phyloP scores from a whole-genome alignment of 2,329 filamentous ascomycete species.

The Neofusicoccum parvum region DNA sequence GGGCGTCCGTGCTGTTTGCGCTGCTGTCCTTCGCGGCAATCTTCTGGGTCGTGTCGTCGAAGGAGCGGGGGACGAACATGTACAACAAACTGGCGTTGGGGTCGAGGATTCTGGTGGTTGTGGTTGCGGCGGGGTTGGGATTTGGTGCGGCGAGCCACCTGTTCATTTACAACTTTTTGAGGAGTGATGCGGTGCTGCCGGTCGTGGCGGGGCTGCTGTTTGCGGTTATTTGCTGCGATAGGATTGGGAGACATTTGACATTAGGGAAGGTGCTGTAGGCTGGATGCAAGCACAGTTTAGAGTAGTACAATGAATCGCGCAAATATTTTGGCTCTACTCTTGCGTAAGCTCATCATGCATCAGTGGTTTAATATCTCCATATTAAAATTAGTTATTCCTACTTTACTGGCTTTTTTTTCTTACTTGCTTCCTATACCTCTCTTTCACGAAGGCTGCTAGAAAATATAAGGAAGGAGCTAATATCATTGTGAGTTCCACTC shows the following conservation, averaged over 20 bases:
- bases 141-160: not conserved
- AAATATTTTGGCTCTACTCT: too few species aligned
- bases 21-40: slow-evolving; percentile 40
- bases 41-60: slow-evolving; percentile 25
- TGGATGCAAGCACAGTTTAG: too few species aligned
- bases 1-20: slow-evolving; percentile 41
- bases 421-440: not conserved
- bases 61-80: not conserved
- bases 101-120: not conserved
- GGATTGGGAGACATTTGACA: not conserved
- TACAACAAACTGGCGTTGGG: not conserved
- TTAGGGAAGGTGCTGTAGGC: not conserved
- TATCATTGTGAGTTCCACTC: too few species aligned
- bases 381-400: too few species aligned
- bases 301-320: too few species aligned
- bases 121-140: not conserved
- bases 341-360: too few species aligned
- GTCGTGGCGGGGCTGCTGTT: not conserved
- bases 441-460: too few species aligned
- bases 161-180: not conserved
- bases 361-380: too few species aligned
- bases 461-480: too few species aligned
- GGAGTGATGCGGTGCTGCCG: not conserved
- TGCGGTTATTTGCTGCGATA: not conserved
- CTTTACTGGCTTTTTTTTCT: too few species aligned